Evolutionary conservation across 495 filamentous ascomycete genomes (phyloP).

Genomic region (Pyronema omphalodes): DNA sequence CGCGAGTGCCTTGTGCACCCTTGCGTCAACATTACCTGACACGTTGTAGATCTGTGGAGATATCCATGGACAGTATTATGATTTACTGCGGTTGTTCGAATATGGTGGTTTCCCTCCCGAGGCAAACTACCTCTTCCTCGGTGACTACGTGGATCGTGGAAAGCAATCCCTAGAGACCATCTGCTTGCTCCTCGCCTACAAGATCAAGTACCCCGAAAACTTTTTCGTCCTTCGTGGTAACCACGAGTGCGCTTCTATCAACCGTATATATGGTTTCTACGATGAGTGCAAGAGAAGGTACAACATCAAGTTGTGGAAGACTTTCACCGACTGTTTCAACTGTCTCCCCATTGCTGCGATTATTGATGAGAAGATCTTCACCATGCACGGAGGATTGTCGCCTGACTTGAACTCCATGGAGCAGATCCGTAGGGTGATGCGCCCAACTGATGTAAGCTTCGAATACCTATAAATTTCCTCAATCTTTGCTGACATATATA

Average conservation of each 20-base stretch:
- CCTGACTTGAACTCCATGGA: constrained; percentile 99
- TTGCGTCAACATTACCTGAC: neutral
- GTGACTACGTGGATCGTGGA: constrained; percentile 96
- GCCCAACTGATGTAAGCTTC: constrained; percentile 76
- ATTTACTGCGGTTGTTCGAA: constrained; percentile 91
- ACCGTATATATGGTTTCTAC: constrained; percentile 99
- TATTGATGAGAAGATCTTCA: constrained; percentile 99
- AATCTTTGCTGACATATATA: neutral
- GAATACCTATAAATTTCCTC: constrained; percentile 5
- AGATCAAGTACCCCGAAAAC: constrained; percentile 99
- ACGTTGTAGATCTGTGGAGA: constrained; percentile 79
- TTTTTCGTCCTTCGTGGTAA: constrained; percentile 98
- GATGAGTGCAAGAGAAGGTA: constrained; percentile 98
- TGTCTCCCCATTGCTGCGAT: constrained; percentile 98
- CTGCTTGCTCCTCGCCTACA: constrained; percentile 93
- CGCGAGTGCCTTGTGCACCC: neutral
- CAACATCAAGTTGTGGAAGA: constrained; percentile 99
- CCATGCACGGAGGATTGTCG: constrained; percentile 96
- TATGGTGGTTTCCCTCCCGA: constrained; percentile 97
- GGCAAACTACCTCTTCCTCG: constrained; percentile 98
- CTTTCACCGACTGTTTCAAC: constrained; percentile 99
- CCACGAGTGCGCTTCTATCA: constrained; percentile 98
- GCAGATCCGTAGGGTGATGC: constrained; percentile 97
- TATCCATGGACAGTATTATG: constrained; percentile 99
- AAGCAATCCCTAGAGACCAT: constrained; percentile 99